phyloP scores from a whole-genome alignment of 768 basidiomycete species.

The Macrolepiota albuminosa region DNA sequence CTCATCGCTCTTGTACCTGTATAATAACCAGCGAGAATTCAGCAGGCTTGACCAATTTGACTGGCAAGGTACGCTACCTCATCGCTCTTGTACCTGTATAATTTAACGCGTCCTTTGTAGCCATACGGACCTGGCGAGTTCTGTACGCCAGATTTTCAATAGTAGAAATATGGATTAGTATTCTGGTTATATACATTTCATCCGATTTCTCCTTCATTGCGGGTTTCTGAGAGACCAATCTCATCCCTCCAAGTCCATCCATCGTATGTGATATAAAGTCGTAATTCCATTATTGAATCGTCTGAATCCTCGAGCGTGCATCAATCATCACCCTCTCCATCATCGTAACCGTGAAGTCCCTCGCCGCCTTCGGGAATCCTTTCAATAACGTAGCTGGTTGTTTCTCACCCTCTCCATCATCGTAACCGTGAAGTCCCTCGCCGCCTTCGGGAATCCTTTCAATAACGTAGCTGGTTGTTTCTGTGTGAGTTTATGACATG shows the following conservation, averaged over 20 bases:
- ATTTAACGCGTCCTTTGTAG: slow-evolving; percentile 33
- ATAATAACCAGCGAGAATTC: slow-evolving; percentile 84
- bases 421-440: slow-evolving; percentile 64
- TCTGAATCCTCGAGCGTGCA: background rate
- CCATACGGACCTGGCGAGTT: slow-evolving; percentile 93
- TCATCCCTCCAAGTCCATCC: background rate
- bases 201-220: background rate
- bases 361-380: slow-evolving; percentile 71
- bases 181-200: background rate
- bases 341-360: slow-evolving; percentile 68
- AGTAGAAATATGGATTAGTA: background rate
- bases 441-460: slow-evolving; percentile 71
- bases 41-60: slow-evolving; percentile 79
- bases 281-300: slow-evolving; percentile 5
- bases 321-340: slow-evolving; percentile 78
- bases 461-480: slow-evolving; percentile 53
- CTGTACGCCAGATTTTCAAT: slow-evolving; percentile 82
- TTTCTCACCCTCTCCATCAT: slow-evolving; percentile 60
- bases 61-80: slow-evolving; percentile 52
- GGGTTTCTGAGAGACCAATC: background rate
- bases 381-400: slow-evolving; percentile 58
- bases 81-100: background rate
- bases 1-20: background rate
- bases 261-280: background rate
- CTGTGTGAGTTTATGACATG: slow-evolving; percentile 1